Evolutionary conservation across 2,329 filamentous ascomycete species (phyloP).

Genomic region (Proliferodiscus dingleyae): DNA sequence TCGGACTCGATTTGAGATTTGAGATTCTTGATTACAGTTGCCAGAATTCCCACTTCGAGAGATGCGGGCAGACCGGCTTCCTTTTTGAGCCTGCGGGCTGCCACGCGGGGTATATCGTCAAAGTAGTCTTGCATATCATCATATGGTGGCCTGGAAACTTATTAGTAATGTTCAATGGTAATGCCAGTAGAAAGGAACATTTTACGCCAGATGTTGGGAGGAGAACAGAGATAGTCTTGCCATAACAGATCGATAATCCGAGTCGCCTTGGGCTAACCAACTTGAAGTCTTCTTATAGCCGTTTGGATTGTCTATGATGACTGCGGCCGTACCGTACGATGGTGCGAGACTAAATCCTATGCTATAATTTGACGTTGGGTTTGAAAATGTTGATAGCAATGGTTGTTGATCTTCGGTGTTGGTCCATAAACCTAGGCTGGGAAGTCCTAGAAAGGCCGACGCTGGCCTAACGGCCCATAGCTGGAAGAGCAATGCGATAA

Average conservation of each 20-base stretch:
- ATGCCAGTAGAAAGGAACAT: not conserved
- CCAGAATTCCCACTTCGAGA: slow-evolving; percentile 9
- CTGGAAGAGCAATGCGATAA: too few relatives aligned
- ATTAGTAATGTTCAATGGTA: too few relatives aligned
- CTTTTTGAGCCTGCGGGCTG: not conserved
- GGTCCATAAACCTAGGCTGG: too few relatives aligned
- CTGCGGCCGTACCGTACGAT: slow-evolving; percentile 6
- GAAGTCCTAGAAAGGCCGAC: too few relatives aligned
- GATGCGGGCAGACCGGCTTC: slow-evolving; percentile 4
- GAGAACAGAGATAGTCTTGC: slow-evolving; percentile 6
- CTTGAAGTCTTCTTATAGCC: slow-evolving; percentile 3
- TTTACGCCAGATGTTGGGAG: slow-evolving; percentile 8
- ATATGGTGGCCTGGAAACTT: slow-evolving; percentile 8
- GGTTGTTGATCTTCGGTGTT: too few relatives aligned
- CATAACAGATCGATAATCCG: slow-evolving; percentile 5
- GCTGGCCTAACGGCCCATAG: too few relatives aligned
- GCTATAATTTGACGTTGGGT: not conserved
- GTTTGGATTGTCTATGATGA: slow-evolving; percentile 2
- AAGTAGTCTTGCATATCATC: slow-evolving; percentile 2
- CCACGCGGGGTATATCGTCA: not conserved
- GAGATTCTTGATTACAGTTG: slow-evolving; percentile 3
- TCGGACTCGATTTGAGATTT: slow-evolving; percentile 3
- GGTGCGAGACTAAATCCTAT: slow-evolving; percentile 9
- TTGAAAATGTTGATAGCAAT: not conserved
- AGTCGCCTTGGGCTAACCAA: slow-evolving; percentile 1